These are phyloP conservation scores for Pisolithus orientalis DNA, from an alignment of 768 basidiomycete species.

Conservation along the genomic window DNA sequence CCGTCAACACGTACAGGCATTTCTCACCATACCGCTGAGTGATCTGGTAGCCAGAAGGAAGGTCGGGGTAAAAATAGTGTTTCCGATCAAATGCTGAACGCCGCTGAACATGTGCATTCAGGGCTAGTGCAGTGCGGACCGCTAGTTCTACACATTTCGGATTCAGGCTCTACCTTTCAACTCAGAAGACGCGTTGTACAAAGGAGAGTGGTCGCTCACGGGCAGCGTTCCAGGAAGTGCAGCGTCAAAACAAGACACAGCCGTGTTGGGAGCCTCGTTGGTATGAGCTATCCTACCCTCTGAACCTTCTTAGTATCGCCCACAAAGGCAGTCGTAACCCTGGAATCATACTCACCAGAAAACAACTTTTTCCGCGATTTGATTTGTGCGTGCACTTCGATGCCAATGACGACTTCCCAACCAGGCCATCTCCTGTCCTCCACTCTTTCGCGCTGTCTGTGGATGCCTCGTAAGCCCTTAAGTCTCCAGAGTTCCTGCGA, in stretches of 20 bases:
- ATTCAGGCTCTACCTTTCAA: slow-evolving; percentile 45
- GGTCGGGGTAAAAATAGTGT: slow-evolving; percentile 96
- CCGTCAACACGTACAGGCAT: neutral
- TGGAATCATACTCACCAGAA: slow-evolving; percentile 44
- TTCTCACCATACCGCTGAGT: slow-evolving; percentile 84
- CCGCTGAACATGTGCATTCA: slow-evolving; percentile 56
- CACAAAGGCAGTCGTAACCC: neutral
- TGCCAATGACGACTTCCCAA: slow-evolving; percentile 87
- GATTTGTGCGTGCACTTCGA: slow-evolving; percentile 95
- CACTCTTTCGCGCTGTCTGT: slow-evolving; percentile 3
- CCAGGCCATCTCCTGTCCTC: slow-evolving; percentile 59
- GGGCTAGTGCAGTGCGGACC: slow-evolving; percentile 72
- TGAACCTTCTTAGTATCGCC: slow-evolving; percentile 13
- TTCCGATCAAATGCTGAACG: slow-evolving; percentile 91
- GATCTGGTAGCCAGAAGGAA: slow-evolving; percentile 94
- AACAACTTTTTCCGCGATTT: slow-evolving; percentile 86
- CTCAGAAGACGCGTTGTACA: neutral
- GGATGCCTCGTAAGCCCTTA: neutral
- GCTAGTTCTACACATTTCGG: slow-evolving; percentile 72
- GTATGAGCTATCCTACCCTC: slow-evolving; percentile 37
- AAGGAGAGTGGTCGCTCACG: slow-evolving; percentile 38
- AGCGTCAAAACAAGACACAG: slow-evolving; percentile 76
- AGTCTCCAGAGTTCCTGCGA: slow-evolving; percentile 5
- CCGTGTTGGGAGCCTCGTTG: slow-evolving; percentile 60
- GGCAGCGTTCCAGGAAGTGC: slow-evolving; percentile 93